These are phyloP conservation scores for Rhinocladiella similis DNA, from an alignment of 2,329 filamentous ascomycete species.

Conservation along the genomic window DNA sequence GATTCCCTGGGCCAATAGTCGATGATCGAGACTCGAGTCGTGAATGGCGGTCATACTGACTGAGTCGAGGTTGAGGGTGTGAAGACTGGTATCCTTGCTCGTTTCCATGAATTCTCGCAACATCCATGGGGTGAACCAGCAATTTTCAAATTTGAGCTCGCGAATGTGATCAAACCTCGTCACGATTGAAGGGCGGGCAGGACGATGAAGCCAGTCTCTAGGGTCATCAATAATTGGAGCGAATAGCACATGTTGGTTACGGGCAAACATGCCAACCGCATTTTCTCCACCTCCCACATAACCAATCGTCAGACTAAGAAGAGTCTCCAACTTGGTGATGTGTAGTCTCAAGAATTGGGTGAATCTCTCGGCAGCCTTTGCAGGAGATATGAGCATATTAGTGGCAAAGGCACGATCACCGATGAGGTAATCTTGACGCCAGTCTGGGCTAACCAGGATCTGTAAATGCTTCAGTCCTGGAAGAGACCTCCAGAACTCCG, in stretches of 20 bases:
- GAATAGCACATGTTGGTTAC: constrained; percentile 64
- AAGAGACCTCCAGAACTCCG: constrained; percentile 64
- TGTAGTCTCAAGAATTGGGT: constrained; percentile 54
- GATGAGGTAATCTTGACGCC: constrained; percentile 58
- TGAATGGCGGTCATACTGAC: constrained; percentile 61
- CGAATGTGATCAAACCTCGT: constrained; percentile 59
- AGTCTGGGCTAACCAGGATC: constrained; percentile 65
- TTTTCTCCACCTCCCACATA: constrained; percentile 70
- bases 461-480: constrained; percentile 56
- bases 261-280: constrained; percentile 59
- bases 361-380: constrained; percentile 53
- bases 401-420: constrained; percentile 53
- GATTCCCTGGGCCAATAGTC: constrained; percentile 11
- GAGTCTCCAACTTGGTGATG: constrained; percentile 49
- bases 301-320: constrained; percentile 63
- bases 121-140: constrained; percentile 64
- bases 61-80: constrained; percentile 60
- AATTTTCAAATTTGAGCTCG: constrained; percentile 65
- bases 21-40: constrained; percentile 8
- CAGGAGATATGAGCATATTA: constrained; percentile 52
- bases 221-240: constrained; percentile 45
- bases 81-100: constrained; percentile 51
- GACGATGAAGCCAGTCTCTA: constrained; percentile 14
- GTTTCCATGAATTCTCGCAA: constrained; percentile 53
- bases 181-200: constrained; percentile 34